phyloP scores from a whole-genome alignment of 1,284 basidiomycete species.

The Melampsora larici-populina region DNA sequence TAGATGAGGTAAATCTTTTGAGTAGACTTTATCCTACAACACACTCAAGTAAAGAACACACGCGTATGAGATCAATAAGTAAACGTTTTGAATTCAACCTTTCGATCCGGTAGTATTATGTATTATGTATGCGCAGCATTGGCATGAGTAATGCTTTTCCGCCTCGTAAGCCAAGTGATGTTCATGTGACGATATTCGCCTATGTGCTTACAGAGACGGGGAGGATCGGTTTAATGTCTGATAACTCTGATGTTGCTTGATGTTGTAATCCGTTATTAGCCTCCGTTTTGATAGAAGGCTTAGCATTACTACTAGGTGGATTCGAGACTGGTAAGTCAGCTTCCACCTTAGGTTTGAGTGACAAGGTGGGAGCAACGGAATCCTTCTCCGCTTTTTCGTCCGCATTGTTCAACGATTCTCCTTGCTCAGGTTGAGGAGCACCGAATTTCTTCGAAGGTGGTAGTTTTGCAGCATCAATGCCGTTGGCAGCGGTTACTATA shows the following conservation, averaged over 20 bases:
- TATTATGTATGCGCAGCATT: too few species aligned
- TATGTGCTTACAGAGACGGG: slow-evolving; percentile 2
- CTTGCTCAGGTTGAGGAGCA: slow-evolving; percentile 3
- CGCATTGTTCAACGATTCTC: not conserved
- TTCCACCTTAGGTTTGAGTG: not conserved
- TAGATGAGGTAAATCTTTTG: too few species aligned
- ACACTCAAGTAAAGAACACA: too few species aligned
- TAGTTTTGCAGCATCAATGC: not conserved
- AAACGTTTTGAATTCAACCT: too few species aligned
- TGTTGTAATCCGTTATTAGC: slow-evolving; percentile 1
- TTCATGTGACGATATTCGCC: not conserved
- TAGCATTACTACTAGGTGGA: not conserved
- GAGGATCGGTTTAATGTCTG: not conserved
- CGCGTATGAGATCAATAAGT: too few species aligned
- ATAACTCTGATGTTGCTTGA: not conserved
- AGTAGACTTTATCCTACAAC: too few species aligned
- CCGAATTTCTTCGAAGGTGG: slow-evolving; percentile 14
- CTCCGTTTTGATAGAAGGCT: not conserved
- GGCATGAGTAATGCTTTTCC: too few species aligned
- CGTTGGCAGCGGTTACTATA: not conserved
- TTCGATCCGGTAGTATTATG: too few species aligned
- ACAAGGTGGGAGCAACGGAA: not conserved
- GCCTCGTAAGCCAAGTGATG: too few species aligned
- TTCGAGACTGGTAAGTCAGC: not conserved
- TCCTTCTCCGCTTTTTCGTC: not conserved